Percentiles rank a stretch among this genome's conserved stretches.
Conservation (phyloP, 2,329 filamentous ascomycete genomes). For the Coniella lustricola region DNA sequence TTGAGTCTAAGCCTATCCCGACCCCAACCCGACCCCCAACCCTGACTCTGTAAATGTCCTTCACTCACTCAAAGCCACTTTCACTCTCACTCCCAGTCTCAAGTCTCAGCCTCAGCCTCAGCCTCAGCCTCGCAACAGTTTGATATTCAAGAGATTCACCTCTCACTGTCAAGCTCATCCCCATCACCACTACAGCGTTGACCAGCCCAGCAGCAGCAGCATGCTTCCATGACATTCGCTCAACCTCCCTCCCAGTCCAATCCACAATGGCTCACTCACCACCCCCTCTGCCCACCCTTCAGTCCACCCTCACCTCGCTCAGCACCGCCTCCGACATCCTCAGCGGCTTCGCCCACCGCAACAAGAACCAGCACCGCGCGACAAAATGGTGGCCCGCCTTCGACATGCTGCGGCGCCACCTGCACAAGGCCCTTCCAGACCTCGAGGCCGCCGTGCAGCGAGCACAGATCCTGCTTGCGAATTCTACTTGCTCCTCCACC, state of each 20-base stretch:
- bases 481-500: constrained; percentile 3
- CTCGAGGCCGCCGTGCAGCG: constrained; percentile 21
- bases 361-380: constrained; percentile 82
- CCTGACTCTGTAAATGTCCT: too few species aligned
- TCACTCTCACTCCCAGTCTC: not conserved
- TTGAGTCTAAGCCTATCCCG: too few species aligned
- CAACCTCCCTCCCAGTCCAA: too few species aligned
- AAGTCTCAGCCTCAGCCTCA: too few species aligned
- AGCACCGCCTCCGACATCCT: constrained; percentile 48
- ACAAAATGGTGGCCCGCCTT: constrained; percentile 76
- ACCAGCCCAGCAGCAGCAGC: too few species aligned
- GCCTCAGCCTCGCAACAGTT: too few species aligned
- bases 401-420: constrained; percentile 60
- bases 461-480: constrained; percentile 1
- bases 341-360: constrained; percentile 69
- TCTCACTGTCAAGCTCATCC: too few species aligned
- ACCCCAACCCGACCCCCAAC: too few species aligned
- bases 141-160: too few species aligned
- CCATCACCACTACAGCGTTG: too few species aligned
- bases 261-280: not conserved
- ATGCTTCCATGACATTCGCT: too few species aligned
- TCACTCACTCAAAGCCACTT: not conserved
- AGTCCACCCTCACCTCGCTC: constrained; percentile 26
- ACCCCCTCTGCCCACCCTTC: constrained; percentile 1
- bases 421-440: constrained; percentile 45